Base-by-base conservation (phyloP, 768 basidiomycete genomes). In the Ramaria rubella region DNA sequence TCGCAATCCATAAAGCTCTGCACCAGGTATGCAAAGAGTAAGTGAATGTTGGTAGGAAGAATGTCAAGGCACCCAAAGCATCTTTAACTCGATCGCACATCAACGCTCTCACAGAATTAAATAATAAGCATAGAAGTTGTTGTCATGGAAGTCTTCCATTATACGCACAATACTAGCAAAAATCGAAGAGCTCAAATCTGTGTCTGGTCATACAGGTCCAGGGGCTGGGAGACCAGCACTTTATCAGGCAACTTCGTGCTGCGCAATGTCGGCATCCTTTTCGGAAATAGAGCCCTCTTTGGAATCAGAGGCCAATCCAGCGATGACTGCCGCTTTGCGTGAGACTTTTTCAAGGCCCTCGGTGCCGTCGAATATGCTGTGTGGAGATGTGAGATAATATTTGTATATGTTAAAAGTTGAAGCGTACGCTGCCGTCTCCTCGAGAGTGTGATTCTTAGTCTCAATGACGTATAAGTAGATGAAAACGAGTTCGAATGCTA, bases 361-460 rank as follows among this genome's bases (percentile, higher is more conserved):
- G 9, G 82, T 79, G 36, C 86, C 87, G 61, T 90, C 87, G 74
- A 90, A 90, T 51, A 90, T 44, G 4, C 54, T 55, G 26, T 23
- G 26, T 21, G 19, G n/a, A 48, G 15, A 24, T 17, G 19, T 45
- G n/a, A 19, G 27, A 9, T 4, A 31, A 29, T 45, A n/a, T 9
- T 24, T 6, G 29, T 9, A 30, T 2, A n/a, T n/a, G n/a, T n/a
- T n/a, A n/a, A 23, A 1, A 17, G 43, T 23, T 14, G 3, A 24
- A 48, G 8, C 54, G 44, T 31, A 55, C 54, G 78, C 85, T 7
- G 87, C 84, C 17, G 87, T 89, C 74, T 90, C 88, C 68, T 90
- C 87, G 60, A 90, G 77, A n/a, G 86, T 81, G 59, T 78, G 80
- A 68, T 79, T 77, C 74, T 81, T 85, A 58, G 86, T 87, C 75